These are phyloP conservation scores for Candida ascalaphidarum DNA, from an alignment of 805 yeast genomes.

Conservation along the genomic window DNA sequence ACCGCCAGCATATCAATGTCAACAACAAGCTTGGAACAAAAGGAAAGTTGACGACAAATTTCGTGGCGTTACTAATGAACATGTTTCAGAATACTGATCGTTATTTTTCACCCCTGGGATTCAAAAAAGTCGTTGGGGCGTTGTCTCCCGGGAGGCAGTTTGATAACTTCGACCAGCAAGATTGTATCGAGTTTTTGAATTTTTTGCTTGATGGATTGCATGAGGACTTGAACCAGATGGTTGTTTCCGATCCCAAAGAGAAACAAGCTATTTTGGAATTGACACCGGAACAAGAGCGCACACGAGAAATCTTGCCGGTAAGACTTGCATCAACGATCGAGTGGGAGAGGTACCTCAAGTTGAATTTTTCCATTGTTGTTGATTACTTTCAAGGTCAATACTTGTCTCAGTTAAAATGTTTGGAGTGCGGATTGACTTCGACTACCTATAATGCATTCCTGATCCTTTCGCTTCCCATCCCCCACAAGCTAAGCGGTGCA, in stretches of 20 bases:
- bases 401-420: constrained; percentile 67
- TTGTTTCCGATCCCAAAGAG: constrained; percentile 18
- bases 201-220: constrained; percentile 70
- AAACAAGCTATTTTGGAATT: constrained; percentile 36
- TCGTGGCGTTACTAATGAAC: constrained; percentile 49
- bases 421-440: constrained; percentile 65
- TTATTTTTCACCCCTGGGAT: constrained; percentile 50
- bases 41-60: constrained; percentile 67
- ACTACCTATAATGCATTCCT: constrained; percentile 83
- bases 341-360: constrained; percentile 81
- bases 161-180: constrained; percentile 69
- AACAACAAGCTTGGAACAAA: constrained; percentile 71
- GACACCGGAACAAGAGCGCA: constrained; percentile 54
- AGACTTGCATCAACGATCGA: constrained; percentile 81
- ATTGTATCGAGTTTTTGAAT: constrained; percentile 74
- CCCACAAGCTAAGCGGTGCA: constrained; percentile 28
- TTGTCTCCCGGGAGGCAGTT: constrained; percentile 53
- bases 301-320: constrained; percentile 64
- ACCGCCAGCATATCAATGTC: constrained; percentile 60
- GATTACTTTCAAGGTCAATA: constrained; percentile 87
- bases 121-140: constrained; percentile 62
- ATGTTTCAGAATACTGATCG: constrained; percentile 42
- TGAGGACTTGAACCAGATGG: constrained; percentile 74
- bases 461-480: constrained; percentile 73
- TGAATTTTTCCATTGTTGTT: constrained; percentile 73